Evolutionary conservation across 257 asterid genomes (phyloP), one percentile per base, ranked within the genome.

Genomic region (Solanum bulbocastanum): DNA sequence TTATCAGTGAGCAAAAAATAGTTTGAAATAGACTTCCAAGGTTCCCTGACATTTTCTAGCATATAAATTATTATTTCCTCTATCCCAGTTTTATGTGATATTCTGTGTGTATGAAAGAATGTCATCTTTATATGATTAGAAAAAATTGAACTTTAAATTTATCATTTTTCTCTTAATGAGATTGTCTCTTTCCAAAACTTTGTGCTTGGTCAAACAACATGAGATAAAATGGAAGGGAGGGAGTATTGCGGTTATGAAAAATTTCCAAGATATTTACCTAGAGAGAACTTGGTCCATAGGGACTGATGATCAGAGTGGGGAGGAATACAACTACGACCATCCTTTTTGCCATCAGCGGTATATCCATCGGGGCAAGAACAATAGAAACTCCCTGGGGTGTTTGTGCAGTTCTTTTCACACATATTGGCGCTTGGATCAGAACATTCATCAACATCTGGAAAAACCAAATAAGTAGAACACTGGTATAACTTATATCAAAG

Each of bases 361-460:
- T 52, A 52, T 5, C 62, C 62, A 52, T 52, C 62, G 23, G 62
- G 62, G 62, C 62, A 52, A 52, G 62, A 52, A 15, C 62, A 52
- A 52, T 16, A 52, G 62, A 52, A 90, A 52, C 90, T 36, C 10
- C 98, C 98, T 0, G 32, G 82, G 8, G 72, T 85, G 56, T 94
- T 93, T 23, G 13, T 86, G 78, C 98, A 94, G 68, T 89, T 68
- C 42, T 62, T 89, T 58, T 83, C 92, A 72, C 98, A 94, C 0
- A 95, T 2, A 35, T 35, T 73, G 81, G 33, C 14, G 2, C 10
- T 75, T 75, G 83, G 83, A 37, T 37, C 52, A 37, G 32, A 16
- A 74, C 83, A 74, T 74, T 74, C 83, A 74, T 74, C 33, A 37
- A 74, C 42, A 74, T 94, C 96, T 94, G 87, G n/a, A 73, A 69